Percentiles rank a stretch among this genome's conserved stretches.
Conservation (phyloP, 257 asterid species). For the Solanum gandarillasii region DNA sequence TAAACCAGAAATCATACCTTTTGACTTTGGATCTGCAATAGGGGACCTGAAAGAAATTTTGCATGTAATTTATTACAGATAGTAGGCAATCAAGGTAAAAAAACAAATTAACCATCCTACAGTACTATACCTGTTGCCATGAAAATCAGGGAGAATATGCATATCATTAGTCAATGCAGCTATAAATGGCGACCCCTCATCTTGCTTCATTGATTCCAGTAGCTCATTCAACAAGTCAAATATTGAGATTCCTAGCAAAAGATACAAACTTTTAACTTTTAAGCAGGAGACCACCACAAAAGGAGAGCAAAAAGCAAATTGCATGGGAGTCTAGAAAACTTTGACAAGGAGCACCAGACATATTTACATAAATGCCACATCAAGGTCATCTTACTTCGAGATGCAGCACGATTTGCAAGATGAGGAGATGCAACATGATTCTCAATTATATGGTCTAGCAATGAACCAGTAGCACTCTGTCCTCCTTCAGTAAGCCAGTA, state of each 20-base stretch:
- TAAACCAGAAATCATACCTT: conserved; percentile 79
- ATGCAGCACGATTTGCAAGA: conserved; percentile 85
- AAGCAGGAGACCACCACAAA: neutral
- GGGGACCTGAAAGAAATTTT: conserved; percentile 69
- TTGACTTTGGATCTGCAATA: conserved; percentile 84
- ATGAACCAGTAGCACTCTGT: conserved; percentile 94
- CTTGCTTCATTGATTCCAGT: conserved; percentile 51
- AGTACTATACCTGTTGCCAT: conserved; percentile 78
- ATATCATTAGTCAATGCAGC: conserved; percentile 73
- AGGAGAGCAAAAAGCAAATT: neutral
- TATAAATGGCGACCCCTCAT: conserved; percentile 48
- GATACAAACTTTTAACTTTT: neutral
- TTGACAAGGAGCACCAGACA: neutral
- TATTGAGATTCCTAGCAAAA: conserved; percentile 46
- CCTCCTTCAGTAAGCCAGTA: conserved; percentile 99
- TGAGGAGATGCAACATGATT: conserved; percentile 73
- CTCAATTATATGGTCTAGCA: conserved; percentile 70
- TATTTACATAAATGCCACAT: neutral
- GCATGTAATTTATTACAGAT: neutral
- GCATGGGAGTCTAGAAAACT: neutral
- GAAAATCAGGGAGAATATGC: conserved; percentile 92
- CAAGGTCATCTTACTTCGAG: conserved; percentile 50
- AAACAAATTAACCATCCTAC: neutral
- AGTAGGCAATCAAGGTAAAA: neutral
- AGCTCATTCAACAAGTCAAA: conserved; percentile 77